Evolutionary conservation across 1,284 basidiomycete genomes (phyloP).

Genomic region (Pisolithus thermaeus): DNA sequence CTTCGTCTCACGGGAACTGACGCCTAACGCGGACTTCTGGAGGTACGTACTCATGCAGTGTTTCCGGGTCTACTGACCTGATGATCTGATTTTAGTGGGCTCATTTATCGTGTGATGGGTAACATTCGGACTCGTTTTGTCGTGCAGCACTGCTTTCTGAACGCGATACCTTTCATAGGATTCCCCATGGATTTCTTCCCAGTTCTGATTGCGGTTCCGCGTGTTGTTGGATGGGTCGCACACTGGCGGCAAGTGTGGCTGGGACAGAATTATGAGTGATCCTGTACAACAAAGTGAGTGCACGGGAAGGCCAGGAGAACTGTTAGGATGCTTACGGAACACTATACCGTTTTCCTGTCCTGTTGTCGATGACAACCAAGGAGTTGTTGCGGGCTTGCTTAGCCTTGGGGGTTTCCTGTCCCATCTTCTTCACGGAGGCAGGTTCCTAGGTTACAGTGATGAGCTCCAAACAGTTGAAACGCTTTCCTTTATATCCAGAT

Average conservation of each 20-base stretch:
- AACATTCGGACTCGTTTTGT: constrained; percentile 21
- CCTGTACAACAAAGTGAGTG: constrained; percentile 33
- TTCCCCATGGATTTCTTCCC: constrained; percentile 91
- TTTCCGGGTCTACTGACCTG: constrained; percentile 1
- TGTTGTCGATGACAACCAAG: constrained; percentile 75
- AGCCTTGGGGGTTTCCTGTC: constrained; percentile 18
- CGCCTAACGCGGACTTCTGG: constrained; percentile 84
- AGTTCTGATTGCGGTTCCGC: constrained; percentile 82
- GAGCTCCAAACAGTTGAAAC: background rate
- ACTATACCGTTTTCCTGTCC: constrained; percentile 73
- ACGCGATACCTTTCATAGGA: constrained; percentile 35
- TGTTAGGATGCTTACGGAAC: constrained; percentile 57
- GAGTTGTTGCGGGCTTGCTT: constrained; percentile 28
- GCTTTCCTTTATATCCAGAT: background rate
- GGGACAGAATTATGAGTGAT: constrained; percentile 72
- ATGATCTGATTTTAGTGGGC: constrained; percentile 43
- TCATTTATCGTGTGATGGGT: constrained; percentile 89
- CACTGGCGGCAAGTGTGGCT: constrained; percentile 81
- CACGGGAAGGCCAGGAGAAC: constrained; percentile 1
- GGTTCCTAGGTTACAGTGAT: background rate
- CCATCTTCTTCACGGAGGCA: constrained; percentile 13
- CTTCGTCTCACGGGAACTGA: constrained; percentile 69
- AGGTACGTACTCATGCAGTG: constrained; percentile 23
- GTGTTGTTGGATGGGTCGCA: constrained; percentile 85
- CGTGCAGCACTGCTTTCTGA: background rate